These are phyloP conservation scores for Heliamphora exappendiculata DNA, from an alignment of 148 eudicot genomes.

Conservation along the genomic window DNA sequence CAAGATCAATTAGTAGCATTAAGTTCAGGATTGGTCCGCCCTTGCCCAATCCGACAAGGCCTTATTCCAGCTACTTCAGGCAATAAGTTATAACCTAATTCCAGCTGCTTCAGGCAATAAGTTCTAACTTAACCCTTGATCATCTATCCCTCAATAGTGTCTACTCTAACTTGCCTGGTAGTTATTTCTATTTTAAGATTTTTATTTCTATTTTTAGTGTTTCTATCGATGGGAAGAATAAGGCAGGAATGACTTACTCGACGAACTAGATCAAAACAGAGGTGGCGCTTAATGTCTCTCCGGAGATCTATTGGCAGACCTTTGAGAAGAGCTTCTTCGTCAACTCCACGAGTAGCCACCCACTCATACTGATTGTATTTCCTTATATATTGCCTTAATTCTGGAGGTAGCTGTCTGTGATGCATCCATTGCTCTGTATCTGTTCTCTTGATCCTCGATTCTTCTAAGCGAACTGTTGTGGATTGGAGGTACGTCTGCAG, in stretches of 20 bases:
- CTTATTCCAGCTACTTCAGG: too few species aligned
- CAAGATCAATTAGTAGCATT: too few species aligned
- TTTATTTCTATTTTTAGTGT: too few species aligned
- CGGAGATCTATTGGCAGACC: slow-evolving; percentile 75
- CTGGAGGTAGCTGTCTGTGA: slow-evolving; percentile 73
- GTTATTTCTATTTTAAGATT: too few species aligned
- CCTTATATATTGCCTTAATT: slow-evolving; percentile 48
- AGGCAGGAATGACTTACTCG: slow-evolving; percentile 67
- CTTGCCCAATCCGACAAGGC: too few species aligned
- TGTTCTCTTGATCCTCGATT: slow-evolving; percentile 75
- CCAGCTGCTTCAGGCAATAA: too few species aligned
- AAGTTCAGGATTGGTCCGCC: too few species aligned
- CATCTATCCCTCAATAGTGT: too few species aligned
- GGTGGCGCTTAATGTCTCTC: slow-evolving; percentile 81
- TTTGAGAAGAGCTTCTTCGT: slow-evolving; percentile 64
- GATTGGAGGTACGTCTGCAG: slow-evolving; percentile 82
- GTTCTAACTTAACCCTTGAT: too few species aligned
- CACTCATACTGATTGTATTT: slow-evolving; percentile 78
- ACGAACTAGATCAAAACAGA: slow-evolving; percentile 76
- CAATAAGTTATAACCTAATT: too few species aligned
- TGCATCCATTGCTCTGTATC: slow-evolving; percentile 96
- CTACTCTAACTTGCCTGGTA: too few species aligned
- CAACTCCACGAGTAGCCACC: slow-evolving; percentile 71
- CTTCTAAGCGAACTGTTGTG: slow-evolving; percentile 60
- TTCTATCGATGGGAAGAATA: too few species aligned